Base-by-base conservation (phyloP, 2,329 filamentous ascomycete species). In the Trichothecium roseum region DNA sequence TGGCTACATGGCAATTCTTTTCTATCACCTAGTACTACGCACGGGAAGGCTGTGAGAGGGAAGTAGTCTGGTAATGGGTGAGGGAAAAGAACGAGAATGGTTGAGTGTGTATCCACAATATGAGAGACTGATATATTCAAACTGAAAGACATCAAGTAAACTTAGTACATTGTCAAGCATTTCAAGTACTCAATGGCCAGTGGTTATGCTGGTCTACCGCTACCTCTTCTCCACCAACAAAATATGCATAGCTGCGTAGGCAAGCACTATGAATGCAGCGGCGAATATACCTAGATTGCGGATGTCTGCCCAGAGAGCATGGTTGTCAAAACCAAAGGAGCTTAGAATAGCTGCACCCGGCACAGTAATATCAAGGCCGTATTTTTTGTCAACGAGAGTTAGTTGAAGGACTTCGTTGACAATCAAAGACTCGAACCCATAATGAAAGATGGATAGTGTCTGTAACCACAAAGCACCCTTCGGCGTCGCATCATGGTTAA, bases 361-460 rank as follows among this genome's bases (percentile, higher is more conserved):
- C 0, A 98, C 87, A 35, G 91, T 89, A 43, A 98, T 98, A 51
- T 96, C 87, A 5, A 98, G 74, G 5, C 91, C 91, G 45, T 94
- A 95, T 60, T 96, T 93, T 58, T 91, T 81, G 56, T 98, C 91
- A 29, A 93, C 76, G 18, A 98, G 72, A 0, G 84, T 89, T 30
- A 98, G 68, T 49, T 86, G 85, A 18, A 86, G 79, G 32, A 95
- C 93, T 63, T 98, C 91, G 53, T 96, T 98, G 48, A 98, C 91
- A 43, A 96, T 94, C 12, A 98, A 72, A 2, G 85, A 84, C 66
- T 98, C 91, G 49, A 96, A 96, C 5, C 82, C 89, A 53, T 94
- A 98, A 56, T 98, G 91, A 72, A 98, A 98, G 43, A 98, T 98
- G 2, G 88, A 95, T 8, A 98, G 64, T 62, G 74, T 77, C 66